A percentile compares a stretch with the other conserved stretches of the same genome.
Evolutionary conservation across 345 rosid genomes (phyloP).

Genomic region (Geranium rotundifolium): DNA sequence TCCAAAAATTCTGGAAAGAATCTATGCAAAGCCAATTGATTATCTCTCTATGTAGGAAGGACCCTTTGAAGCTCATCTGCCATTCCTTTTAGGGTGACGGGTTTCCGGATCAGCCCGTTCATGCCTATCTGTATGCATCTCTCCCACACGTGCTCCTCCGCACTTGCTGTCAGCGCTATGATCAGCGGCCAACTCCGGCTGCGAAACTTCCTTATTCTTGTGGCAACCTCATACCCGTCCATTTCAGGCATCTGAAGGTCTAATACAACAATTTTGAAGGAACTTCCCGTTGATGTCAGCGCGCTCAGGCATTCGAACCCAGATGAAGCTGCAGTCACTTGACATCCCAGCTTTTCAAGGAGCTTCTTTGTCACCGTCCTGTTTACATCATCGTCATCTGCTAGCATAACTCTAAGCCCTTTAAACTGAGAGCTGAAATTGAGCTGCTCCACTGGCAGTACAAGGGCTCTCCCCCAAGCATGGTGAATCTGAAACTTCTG

Average conservation of each 20-base stretch:
- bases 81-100: slow-evolving; percentile 66
- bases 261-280: slow-evolving; percentile 52
- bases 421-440: slow-evolving; percentile 42
- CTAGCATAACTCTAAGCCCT: slow-evolving; percentile 57
- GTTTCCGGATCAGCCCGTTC: slow-evolving; percentile 86
- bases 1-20: too few species aligned
- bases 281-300: slow-evolving; percentile 36
- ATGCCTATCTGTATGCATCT: slow-evolving; percentile 70
- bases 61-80: slow-evolving; percentile 71
- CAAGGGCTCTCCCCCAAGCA: slow-evolving; percentile 30
- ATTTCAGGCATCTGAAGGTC: slow-evolving; percentile 91
- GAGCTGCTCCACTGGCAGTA: slow-evolving; percentile 34
- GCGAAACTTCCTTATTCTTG: slow-evolving; percentile 67
- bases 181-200: slow-evolving; percentile 75
- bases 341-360: slow-evolving; percentile 77
- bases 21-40: too few species aligned
- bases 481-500: slow-evolving; percentile 54
- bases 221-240: slow-evolving; percentile 90
- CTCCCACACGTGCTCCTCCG: slow-evolving; percentile 65
- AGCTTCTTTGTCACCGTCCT: slow-evolving; percentile 68
- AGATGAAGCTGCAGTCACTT: slow-evolving; percentile 72
- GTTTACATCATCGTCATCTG: slow-evolving; percentile 65
- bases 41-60: too few species aligned
- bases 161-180: slow-evolving; percentile 76
- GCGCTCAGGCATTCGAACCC: slow-evolving; percentile 83